Base-by-base conservation (phyloP, 306 rosid genomes). In the Rosa multiflora region DNA sequence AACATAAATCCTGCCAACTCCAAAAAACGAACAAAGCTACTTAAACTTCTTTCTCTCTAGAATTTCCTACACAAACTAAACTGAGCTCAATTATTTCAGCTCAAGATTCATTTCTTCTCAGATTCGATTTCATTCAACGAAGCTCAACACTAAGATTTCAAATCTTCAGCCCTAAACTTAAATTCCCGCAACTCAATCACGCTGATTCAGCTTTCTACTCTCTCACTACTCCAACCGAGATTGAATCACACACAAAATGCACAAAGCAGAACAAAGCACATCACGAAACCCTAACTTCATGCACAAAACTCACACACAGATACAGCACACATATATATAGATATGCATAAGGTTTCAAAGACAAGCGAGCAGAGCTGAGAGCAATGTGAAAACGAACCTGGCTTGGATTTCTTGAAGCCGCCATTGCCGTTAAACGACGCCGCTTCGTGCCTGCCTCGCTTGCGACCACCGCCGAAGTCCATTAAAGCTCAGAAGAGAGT, bases 401-500 rank as follows among this genome's bases (percentile, higher is more conserved):
- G 84, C 74, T 82, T 83, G 76, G 79, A 86, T 86, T 85, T 90
- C 91, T 93, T 93, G 26, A 78, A 73, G 82, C 85, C 91, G 52
- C 90, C 98, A 88, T 91, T 93, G 77, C 91, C 94, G 76, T 93
- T 88, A 77, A 87, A 86, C 76, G 59, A n/a, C 11, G 87, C n/a
- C 75, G 83, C 81, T 67, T 88, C 93, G 21, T 43, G 77, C 82
- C 97, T 88, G 32, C 85, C 90, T 43, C 98, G 88, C 84, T 93
- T 93, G 52, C 92, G 97, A 52, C 70, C 85, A 11, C 83, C 85
- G 40, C 87, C 89, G 67, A 61, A 78, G 76, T 90, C 94, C 94
- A 90, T 90, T 23, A 67, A 32, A 32, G 37, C 37, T 32, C 37
- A 32, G 37, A 32, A 32, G 37, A 32, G 37, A 32, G 37, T 3